Conservation (phyloP, 2,329 filamentous ascomycete species). For the Cladosporium halotolerans region DNA sequence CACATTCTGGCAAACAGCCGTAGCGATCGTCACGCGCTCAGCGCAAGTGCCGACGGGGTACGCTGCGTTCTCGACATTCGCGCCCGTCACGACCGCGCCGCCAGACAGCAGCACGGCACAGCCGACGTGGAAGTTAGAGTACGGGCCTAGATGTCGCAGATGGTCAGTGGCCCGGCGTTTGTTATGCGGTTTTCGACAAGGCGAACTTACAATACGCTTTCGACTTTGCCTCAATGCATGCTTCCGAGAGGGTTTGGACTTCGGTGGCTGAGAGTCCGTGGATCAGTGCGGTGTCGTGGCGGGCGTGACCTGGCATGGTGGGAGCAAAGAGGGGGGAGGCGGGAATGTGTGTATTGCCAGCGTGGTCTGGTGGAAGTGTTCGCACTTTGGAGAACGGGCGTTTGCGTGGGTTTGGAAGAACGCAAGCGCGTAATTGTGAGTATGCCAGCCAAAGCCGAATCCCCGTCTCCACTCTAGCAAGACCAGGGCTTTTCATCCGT, state of each 20-base stretch:
- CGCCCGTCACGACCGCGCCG: conserved; percentile 56
- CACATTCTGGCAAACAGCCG: conserved; percentile 54
- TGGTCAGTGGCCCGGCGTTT: not conserved
- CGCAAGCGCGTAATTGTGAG: no score
- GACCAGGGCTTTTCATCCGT: no score
- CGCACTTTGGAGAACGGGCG: not conserved
- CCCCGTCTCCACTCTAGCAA: no score
- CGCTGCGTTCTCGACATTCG: conserved; percentile 87
- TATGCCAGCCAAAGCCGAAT: no score
- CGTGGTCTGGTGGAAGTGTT: not conserved
- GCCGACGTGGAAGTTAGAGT: conserved; percentile 88
- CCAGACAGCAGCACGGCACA: conserved; percentile 61
- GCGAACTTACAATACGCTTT: conserved; percentile 66
- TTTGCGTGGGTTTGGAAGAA: no score
- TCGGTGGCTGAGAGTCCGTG: conserved; percentile 55
- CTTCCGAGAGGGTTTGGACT: conserved; percentile 56
- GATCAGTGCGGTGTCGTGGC: conserved; percentile 37
- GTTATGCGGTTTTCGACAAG: not conserved
- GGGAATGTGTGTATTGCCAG: conserved; percentile 5
- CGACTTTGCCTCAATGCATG: conserved; percentile 65
- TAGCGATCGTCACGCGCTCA: conserved; percentile 81
- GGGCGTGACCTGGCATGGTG: conserved; percentile 33
- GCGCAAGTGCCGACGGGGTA: conserved; percentile 96
- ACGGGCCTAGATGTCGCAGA: conserved; percentile 55
- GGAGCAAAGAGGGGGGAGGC: conserved; percentile 19